These are phyloP conservation scores for Xerocomellus dryophilus DNA, from an alignment of 768 basidiomycete species.

Conservation along the genomic window DNA sequence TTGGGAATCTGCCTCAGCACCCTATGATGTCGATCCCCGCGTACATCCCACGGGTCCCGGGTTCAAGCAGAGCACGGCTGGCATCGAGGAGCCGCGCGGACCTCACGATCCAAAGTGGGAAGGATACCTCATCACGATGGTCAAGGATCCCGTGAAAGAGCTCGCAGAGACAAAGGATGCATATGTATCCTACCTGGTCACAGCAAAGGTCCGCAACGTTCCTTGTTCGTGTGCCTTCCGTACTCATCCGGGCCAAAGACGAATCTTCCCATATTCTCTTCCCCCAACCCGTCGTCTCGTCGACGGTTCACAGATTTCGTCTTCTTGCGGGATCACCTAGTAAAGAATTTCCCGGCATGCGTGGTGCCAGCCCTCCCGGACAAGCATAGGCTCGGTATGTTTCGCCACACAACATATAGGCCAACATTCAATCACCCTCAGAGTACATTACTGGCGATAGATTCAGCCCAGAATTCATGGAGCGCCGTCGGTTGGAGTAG, in stretches of 20 bases:
- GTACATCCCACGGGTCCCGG: slow-evolving; percentile 58
- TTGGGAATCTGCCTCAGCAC: slow-evolving; percentile 75
- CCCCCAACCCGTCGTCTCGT: slow-evolving; percentile 68
- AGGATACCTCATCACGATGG: slow-evolving; percentile 75
- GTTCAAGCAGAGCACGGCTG: slow-evolving; percentile 76
- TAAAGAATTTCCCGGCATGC: slow-evolving; percentile 92
- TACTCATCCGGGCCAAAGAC: slow-evolving; percentile 54
- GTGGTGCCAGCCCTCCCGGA: slow-evolving; percentile 97
- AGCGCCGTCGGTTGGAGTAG: slow-evolving; percentile 84
- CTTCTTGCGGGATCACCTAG: slow-evolving; percentile 84
- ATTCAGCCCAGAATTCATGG: slow-evolving; percentile 97
- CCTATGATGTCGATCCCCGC: slow-evolving; percentile 46
- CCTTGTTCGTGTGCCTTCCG: not conserved
- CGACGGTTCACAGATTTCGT: slow-evolving; percentile 97
- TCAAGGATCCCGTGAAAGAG: slow-evolving; percentile 93
- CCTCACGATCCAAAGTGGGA: slow-evolving; percentile 90
- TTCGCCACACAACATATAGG: not conserved
- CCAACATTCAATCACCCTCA: slow-evolving; percentile 30
- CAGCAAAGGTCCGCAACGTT: slow-evolving; percentile 66
- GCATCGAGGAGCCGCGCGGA: slow-evolving; percentile 57
- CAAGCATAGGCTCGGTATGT: slow-evolving; percentile 91
- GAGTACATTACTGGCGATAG: slow-evolving; percentile 98
- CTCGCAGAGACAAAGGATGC: slow-evolving; percentile 96
- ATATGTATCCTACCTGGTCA: slow-evolving; percentile 91
- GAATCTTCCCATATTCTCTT: slow-evolving; percentile 83